Evolutionary conservation across 441 rosid genomes (phyloP), one percentile per base, ranked within the genome.

Genomic region (Hura crepitans): DNA sequence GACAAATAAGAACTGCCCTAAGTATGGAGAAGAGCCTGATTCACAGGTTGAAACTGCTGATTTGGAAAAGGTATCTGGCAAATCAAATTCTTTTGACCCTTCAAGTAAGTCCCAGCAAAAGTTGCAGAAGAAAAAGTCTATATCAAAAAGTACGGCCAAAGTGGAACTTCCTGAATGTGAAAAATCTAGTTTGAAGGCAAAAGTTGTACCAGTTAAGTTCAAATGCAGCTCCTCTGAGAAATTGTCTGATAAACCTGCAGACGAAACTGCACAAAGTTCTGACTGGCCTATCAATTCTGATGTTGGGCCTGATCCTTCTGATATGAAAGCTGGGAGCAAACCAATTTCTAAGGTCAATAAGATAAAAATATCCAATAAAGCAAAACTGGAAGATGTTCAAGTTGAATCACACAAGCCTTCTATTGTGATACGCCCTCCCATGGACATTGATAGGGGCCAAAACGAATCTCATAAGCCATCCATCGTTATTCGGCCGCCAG

Each of bases 1-100:
- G 81, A 96, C 99, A 82, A 96, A 96, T 86, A 91, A 96, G 74
- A 77, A 93, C 85, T 96, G 99, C 83, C 99, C 98, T 20, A 91
- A 78, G 81, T 91, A 96, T 71, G 80, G 96, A 72, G 96, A 89
- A 83, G 93, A 89, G 73, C 85, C 91, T 54, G 99, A 91, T 54
- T 62, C 85, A 56, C 89, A 78, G 67, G 69, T 74, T 35, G 91
- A 89, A 72, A 62, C 83, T 58, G 67, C 77, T 10, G 91, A 91
- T 72, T 22, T 75, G 43, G 95, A 92, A 60, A 95, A 85, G 77
- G 65, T 83, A 72, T 72, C 80, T 6, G 90, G 74, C 54, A 93
- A 86, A 81, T 81, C 84, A 37, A 79, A 65, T 78, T 70, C 83
- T 13, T 65, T 80, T 43, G 97, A 96, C 64, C 78, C 83, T 45